Evolutionary conservation across 768 basidiomycete species (phyloP).

Genomic region (Royoungia palumana): DNA sequence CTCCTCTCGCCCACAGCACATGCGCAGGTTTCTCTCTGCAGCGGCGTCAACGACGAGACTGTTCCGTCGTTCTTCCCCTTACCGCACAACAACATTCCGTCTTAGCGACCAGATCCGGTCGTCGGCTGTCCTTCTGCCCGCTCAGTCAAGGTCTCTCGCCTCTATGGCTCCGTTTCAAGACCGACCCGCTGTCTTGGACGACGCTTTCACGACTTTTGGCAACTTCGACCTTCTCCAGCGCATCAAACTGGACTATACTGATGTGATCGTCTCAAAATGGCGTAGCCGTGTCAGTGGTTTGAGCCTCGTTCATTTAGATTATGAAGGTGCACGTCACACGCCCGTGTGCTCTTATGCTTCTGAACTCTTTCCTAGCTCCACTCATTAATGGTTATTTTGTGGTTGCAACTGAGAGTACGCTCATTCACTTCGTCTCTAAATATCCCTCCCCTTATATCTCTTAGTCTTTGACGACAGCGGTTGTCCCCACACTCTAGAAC

Average conservation of each 20-base stretch:
- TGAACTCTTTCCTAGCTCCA: slow-evolving; percentile 52
- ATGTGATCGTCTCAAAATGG: slow-evolving; percentile 86
- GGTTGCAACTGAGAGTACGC: slow-evolving; percentile 83
- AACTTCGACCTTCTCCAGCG: slow-evolving; percentile 83
- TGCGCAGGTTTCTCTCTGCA: slow-evolving; percentile 26
- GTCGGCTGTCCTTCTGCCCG: neutral
- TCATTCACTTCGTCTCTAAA: neutral
- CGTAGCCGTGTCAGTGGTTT: slow-evolving; percentile 83
- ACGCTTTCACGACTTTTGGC: slow-evolving; percentile 44
- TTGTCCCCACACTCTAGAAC: slow-evolving; percentile 94
- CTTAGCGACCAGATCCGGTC: neutral
- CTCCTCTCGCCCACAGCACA: too few species aligned
- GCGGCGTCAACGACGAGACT: slow-evolving; percentile 10
- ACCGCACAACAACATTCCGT: neutral
- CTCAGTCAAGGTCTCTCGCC: slow-evolving; percentile 16
- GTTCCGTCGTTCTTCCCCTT: slow-evolving; percentile 10
- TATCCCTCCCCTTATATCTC: neutral
- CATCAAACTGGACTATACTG: slow-evolving; percentile 72
- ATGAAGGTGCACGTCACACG: slow-evolving; percentile 59
- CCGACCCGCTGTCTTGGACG: slow-evolving; percentile 14
- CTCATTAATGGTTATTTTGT: slow-evolving; percentile 91
- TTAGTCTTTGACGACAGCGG: slow-evolving; percentile 92
- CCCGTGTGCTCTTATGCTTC: slow-evolving; percentile 1
- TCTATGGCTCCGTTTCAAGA: slow-evolving; percentile 30
- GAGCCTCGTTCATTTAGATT: slow-evolving; percentile 85